Percentiles rank a stretch among this genome's conserved stretches.
phyloP scores from a whole-genome alignment of 371 early-diverging fungal species.

The Mortierella sp. region DNA sequence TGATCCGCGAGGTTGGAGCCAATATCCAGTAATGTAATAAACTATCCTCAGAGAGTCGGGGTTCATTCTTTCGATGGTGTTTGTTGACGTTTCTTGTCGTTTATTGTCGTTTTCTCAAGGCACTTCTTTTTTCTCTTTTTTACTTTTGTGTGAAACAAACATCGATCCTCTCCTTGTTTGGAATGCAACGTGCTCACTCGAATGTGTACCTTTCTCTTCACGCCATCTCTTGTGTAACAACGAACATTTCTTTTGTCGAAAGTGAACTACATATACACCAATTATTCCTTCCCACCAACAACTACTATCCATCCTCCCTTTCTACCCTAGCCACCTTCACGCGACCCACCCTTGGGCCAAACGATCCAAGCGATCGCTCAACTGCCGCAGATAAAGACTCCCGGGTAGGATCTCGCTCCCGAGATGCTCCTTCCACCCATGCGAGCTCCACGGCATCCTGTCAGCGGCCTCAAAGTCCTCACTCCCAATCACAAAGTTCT shows the following conservation, averaged over 20 bases:
- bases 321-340: background rate
- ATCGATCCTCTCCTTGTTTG: background rate
- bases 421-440: constrained; percentile 62
- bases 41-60: too few species aligned
- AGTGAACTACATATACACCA: too few species aligned
- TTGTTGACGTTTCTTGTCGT: background rate
- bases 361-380: constrained; percentile 41
- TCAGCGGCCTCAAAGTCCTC: constrained; percentile 54
- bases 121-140: background rate
- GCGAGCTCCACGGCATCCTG: constrained; percentile 51
- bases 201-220: background rate
- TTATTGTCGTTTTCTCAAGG: too few species aligned
- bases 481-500: constrained; percentile 63
- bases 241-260: background rate
- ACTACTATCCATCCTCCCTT: background rate
- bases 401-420: constrained; percentile 60
- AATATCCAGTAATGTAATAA: too few species aligned
- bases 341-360: constrained; percentile 39
- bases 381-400: constrained; percentile 62
- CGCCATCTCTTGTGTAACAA: background rate
- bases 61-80: background rate
- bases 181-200: too few species aligned
- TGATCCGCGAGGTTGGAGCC: constrained; percentile 10
- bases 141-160: too few species aligned
- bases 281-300: too few species aligned